Evolutionary conservation across 1,139 yeast genomes (phyloP).

Genomic region (Zygosaccharomyces pseudobailii): DNA sequence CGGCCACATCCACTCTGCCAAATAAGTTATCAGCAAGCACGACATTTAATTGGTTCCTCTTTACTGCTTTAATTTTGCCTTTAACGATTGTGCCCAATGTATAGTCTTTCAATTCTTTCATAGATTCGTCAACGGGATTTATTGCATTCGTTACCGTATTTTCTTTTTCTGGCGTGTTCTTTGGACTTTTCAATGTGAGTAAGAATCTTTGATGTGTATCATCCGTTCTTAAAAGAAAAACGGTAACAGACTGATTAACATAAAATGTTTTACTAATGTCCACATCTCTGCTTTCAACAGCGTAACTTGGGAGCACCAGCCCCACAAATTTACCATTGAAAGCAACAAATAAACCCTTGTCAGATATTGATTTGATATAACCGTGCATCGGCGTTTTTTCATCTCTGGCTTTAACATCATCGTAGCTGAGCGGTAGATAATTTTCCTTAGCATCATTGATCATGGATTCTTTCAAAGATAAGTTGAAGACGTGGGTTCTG

Average conservation of each 20-base stretch:
- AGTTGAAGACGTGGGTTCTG: slow-evolving; percentile 54
- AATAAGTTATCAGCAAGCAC: slow-evolving; percentile 71
- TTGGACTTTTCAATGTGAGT: slow-evolving; percentile 48
- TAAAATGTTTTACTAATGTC: slow-evolving; percentile 55
- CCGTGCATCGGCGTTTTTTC: slow-evolving; percentile 50
- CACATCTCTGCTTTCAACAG: slow-evolving; percentile 51
- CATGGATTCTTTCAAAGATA: slow-evolving; percentile 63
- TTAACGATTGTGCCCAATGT: slow-evolving; percentile 57
- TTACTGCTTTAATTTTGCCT: slow-evolving; percentile 58
- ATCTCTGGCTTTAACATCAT: slow-evolving; percentile 53
- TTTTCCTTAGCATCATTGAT: slow-evolving; percentile 56
- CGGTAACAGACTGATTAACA: slow-evolving; percentile 61
- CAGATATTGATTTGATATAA: slow-evolving; percentile 70
- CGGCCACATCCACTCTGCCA: slow-evolving; percentile 77
- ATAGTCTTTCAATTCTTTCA: slow-evolving; percentile 48
- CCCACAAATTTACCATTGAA: slow-evolving; percentile 83
- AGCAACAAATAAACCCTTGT: slow-evolving; percentile 74
- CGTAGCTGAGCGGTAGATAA: slow-evolving; percentile 53
- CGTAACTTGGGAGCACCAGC: slow-evolving; percentile 71
- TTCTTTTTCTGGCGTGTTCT: slow-evolving; percentile 6
- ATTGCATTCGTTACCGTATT: slow-evolving; percentile 23
- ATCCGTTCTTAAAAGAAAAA: slow-evolving; percentile 60
- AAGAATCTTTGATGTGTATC: slow-evolving; percentile 67
- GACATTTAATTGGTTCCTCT: slow-evolving; percentile 71
- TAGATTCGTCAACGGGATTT: slow-evolving; percentile 58